Evolutionary conservation across 129 eudicot genomes (phyloP).

Genomic region (Lonicera japonica): DNA sequence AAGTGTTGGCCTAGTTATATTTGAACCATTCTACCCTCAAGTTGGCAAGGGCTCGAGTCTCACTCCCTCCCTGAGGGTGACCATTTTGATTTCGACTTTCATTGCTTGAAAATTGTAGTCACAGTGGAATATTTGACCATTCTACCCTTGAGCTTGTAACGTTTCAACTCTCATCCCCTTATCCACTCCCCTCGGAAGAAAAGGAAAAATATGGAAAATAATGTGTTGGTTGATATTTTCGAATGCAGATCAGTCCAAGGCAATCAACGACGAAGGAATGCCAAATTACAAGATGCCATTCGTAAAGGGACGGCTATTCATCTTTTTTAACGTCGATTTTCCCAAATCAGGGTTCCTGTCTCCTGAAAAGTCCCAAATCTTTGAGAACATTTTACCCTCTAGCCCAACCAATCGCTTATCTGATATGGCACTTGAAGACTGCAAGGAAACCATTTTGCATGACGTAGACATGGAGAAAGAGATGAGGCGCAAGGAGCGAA

Average conservation of each 20-base stretch:
- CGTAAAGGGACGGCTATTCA: conserved; percentile 53
- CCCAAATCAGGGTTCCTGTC: conserved; percentile 40
- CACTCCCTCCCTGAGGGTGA: no score
- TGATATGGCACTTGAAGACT: conserved; percentile 31
- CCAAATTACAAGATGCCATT: conserved; percentile 53
- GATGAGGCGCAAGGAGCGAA: conserved; percentile 41
- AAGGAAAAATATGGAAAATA: no score
- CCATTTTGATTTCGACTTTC: no score
- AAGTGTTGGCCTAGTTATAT: no score
- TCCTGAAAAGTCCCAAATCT: conserved; percentile 36
- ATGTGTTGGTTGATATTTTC: conserved; percentile 1
- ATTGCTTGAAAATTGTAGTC: no score
- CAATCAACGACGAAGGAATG: conserved; percentile 66
- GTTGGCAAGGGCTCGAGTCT: no score
- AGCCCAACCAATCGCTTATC: conserved; percentile 29
- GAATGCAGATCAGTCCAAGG: conserved; percentile 53
- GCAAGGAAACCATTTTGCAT: conserved; percentile 50
- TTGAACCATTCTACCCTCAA: no score
- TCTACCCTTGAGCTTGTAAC: no score
- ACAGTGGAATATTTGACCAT: no score
- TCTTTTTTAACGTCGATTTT: conserved; percentile 50
- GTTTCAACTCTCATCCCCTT: no score
- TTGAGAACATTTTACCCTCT: conserved; percentile 40
- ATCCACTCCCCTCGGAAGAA: no score
- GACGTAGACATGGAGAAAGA: conserved; percentile 65